These are phyloP conservation scores for Arabidopsis arenosa DNA, from an alignment of 345 rosid species.

Conservation along the genomic window DNA sequence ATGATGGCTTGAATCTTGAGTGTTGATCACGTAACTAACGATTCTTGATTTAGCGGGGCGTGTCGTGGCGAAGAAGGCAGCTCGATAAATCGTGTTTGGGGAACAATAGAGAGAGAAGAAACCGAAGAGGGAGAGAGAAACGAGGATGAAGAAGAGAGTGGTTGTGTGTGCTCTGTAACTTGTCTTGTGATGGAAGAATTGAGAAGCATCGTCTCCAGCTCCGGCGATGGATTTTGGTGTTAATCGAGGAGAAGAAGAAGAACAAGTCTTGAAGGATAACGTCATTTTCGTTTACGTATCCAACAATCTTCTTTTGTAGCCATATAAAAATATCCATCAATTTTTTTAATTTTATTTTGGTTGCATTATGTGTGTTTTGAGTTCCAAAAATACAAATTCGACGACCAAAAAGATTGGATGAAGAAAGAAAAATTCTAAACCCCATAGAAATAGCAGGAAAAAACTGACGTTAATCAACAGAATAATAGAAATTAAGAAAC, in stretches of 20 bases:
- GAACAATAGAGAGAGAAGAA: slow-evolving; percentile 44
- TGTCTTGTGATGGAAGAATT: slow-evolving; percentile 10
- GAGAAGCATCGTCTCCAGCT: slow-evolving; percentile 21
- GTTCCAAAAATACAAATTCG: neutral
- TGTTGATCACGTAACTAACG: slow-evolving; percentile 25
- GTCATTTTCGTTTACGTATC: slow-evolving; percentile 38
- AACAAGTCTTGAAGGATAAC: slow-evolving; percentile 29
- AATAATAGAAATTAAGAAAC: no score
- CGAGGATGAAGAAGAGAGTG: slow-evolving; percentile 44
- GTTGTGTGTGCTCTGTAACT: slow-evolving; percentile 40
- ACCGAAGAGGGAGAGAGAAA: slow-evolving; percentile 40
- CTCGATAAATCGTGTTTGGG: slow-evolving; percentile 26
- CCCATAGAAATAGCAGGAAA: slow-evolving; percentile 41
- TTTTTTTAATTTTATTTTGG: neutral
- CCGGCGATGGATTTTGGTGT: slow-evolving; percentile 16
- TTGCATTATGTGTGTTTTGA: neutral
- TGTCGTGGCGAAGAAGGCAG: slow-evolving; percentile 14
- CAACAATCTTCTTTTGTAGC: slow-evolving; percentile 31
- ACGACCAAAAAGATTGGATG: neutral
- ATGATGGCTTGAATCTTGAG: slow-evolving; percentile 13
- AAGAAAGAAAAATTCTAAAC: slow-evolving; percentile 29
- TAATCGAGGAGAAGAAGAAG: slow-evolving; percentile 26
- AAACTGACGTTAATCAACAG: slow-evolving; percentile 10
- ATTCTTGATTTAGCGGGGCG: slow-evolving; percentile 6
- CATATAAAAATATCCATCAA: neutral